Evolutionary conservation across 257 asterid species (phyloP), one percentile per base, ranked within the genome.

Genomic region (Petunia axillaris): DNA sequence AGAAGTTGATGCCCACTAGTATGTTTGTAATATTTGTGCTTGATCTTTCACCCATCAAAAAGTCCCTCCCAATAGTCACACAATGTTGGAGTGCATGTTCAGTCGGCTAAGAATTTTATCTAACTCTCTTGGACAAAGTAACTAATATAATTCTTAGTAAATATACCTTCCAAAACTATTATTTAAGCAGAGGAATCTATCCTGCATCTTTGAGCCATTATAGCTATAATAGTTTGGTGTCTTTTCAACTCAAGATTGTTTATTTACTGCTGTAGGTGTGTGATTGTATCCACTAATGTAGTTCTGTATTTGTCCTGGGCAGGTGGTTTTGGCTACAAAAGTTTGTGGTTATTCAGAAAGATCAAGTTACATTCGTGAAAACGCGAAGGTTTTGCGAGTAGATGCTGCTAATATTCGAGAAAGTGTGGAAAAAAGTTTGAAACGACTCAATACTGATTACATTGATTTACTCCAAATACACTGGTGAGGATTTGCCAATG

Each of bases 391-490:
- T 75, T 57, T 89, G 79, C 87, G 98, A 77, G 98, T 95, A 73
- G 99, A 95, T 90, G 95, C 99, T 84, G 95, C 95, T 82, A 95
- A 95, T 83, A 91, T 93, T 77, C 88, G 39, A 89, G 98, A 95
- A 86, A 95, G 99, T 82, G 97, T 95, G 62, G 99, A 91, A 83
- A 92, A 93, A 86, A 95, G 99, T 82, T 98, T 95, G 81, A 88
- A 90, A 85, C 98, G 99, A 63, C 94, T 95, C 57, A 86, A 89
- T 82, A 95, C 95, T 53, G 98, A 95, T 88, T 93, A 93, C 90
- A 95, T 95, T 63, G 98, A 95, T 88, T 87, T 95, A 70, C 97
- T 95, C 79, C 99, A 95, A 85, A 95, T 95, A 85, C 99, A 95
- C 78, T 95, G 99, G 99, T 93, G 89, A 89, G 85, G 13, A 58